phyloP scores from a whole-genome alignment of 345 rosid genomes.

The Lepidium didymum region DNA sequence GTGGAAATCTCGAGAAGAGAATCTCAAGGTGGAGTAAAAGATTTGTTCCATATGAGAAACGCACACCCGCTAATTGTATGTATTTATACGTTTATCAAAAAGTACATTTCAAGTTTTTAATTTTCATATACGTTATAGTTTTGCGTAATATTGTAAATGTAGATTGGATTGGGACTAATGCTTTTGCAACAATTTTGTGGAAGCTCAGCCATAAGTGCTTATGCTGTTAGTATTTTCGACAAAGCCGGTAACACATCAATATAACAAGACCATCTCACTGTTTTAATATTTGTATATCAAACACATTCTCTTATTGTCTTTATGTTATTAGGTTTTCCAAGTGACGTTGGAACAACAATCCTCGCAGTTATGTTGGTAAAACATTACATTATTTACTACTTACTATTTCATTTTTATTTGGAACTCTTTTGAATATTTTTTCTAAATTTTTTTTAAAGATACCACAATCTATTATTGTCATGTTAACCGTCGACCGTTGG shows the following conservation, averaged over 20 bases:
- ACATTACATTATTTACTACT: neutral
- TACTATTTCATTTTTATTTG: neutral
- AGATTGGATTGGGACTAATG: slow-evolving; percentile 34
- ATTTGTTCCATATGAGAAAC: slow-evolving; percentile 17
- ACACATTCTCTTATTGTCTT: neutral
- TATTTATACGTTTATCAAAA: neutral
- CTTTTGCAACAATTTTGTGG: slow-evolving; percentile 30
- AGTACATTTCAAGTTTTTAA: too few relatives aligned
- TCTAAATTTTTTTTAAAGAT: neutral
- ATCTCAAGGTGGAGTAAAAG: slow-evolving; percentile 12
- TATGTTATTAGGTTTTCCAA: slow-evolving; percentile 17
- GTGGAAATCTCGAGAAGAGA: slow-evolving; percentile 25
- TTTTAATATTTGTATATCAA: neutral
- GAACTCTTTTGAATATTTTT: neutral
- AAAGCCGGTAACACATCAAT: slow-evolving; percentile 18
- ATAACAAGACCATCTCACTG: neutral
- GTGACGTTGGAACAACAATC: slow-evolving; percentile 23
- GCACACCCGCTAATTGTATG: slow-evolving; percentile 20
- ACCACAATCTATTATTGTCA: slow-evolving; percentile 25
- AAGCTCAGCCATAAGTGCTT: slow-evolving; percentile 26
- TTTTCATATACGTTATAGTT: neutral
- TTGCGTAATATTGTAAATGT: too few relatives aligned
- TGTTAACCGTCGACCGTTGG: slow-evolving; percentile 24
- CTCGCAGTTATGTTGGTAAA: slow-evolving; percentile 25
- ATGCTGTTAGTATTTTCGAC: slow-evolving; percentile 26